Evolutionary conservation across 2,329 filamentous ascomycete species (phyloP).

Genomic region (Claviceps humidiphila): DNA sequence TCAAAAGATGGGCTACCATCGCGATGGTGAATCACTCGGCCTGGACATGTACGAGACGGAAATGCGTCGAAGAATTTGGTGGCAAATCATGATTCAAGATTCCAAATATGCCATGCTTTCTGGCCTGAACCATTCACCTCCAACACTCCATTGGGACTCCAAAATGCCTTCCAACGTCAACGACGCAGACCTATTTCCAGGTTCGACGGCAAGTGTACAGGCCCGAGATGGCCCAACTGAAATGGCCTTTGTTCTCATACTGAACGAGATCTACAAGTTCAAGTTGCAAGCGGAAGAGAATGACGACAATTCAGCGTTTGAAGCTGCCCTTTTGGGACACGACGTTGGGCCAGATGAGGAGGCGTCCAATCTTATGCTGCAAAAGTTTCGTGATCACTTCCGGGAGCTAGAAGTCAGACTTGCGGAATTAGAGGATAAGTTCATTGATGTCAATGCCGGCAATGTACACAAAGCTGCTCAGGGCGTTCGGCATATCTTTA

Average conservation of each 20-base stretch:
- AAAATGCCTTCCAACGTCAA: constrained; percentile 44
- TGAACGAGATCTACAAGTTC: constrained; percentile 36
- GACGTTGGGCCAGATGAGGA: constrained; percentile 20
- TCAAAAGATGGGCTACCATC: constrained; percentile 54
- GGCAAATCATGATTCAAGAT: constrained; percentile 48
- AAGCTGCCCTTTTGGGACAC: constrained; percentile 34
- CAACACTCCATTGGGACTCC: constrained; percentile 42
- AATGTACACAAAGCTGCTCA: constrained; percentile 37
- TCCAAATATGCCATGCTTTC: constrained; percentile 43
- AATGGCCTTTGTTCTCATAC: constrained; percentile 43
- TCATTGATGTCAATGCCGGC: constrained; percentile 38
- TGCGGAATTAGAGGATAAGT: constrained; percentile 32
- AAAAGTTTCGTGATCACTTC: constrained; percentile 28
- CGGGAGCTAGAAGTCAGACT: constrained; percentile 29
- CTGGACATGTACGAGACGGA: constrained; percentile 51
- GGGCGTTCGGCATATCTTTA: constrained; percentile 32
- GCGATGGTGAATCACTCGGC: constrained; percentile 43
- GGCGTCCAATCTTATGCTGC: constrained; percentile 3
- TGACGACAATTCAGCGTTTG: constrained; percentile 31
- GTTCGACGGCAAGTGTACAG: constrained; percentile 35
- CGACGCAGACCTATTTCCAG: constrained; percentile 43
- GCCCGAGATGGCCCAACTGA: constrained; percentile 45
- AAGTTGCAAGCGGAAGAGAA: constrained; percentile 29
- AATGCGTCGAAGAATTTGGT: constrained; percentile 56
- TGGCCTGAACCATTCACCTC: constrained; percentile 38